Evolutionary conservation across 2,329 filamentous ascomycete species (phyloP).

Genomic region (Teratosphaeria pseudoeucalypti): DNA sequence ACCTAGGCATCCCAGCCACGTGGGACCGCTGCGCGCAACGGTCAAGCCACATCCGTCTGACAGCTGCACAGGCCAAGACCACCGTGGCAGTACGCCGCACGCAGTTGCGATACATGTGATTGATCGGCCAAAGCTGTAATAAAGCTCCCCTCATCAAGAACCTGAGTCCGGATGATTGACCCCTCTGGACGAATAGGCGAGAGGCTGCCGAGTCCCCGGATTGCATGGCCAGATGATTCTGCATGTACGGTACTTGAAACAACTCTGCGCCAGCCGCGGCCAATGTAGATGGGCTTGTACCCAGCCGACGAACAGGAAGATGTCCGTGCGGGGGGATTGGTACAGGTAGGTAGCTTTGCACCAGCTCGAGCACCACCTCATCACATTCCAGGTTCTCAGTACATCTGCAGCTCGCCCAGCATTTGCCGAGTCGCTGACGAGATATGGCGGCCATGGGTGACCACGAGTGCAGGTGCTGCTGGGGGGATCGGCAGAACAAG

Average conservation of each 20-base stretch:
- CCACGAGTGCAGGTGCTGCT: neutral
- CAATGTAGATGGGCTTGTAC: neutral
- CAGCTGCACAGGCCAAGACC: neutral
- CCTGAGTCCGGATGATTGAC: neutral
- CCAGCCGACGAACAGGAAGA: neutral
- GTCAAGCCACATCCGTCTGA: conserved; percentile 2
- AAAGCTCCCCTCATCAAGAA: no score
- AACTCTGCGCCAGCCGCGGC: neutral
- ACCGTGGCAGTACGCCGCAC: neutral
- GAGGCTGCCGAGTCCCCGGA: neutral
- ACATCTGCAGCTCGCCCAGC: neutral
- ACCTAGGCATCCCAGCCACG: neutral
- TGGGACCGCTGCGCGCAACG: neutral
- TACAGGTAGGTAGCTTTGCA: neutral
- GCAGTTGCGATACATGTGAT: neutral
- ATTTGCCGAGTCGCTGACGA: neutral
- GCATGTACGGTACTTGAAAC: neutral
- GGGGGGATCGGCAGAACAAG: neutral
- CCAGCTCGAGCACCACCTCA: neutral
- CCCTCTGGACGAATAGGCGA: neutral
- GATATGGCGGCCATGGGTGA: neutral
- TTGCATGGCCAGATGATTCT: neutral
- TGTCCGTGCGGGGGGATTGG: neutral
- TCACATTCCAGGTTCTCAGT: neutral
- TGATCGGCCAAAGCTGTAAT: neutral